These are phyloP conservation scores for Penicillium crustosum DNA, from an alignment of 2,329 filamentous ascomycete genomes.

Conservation along the genomic window DNA sequence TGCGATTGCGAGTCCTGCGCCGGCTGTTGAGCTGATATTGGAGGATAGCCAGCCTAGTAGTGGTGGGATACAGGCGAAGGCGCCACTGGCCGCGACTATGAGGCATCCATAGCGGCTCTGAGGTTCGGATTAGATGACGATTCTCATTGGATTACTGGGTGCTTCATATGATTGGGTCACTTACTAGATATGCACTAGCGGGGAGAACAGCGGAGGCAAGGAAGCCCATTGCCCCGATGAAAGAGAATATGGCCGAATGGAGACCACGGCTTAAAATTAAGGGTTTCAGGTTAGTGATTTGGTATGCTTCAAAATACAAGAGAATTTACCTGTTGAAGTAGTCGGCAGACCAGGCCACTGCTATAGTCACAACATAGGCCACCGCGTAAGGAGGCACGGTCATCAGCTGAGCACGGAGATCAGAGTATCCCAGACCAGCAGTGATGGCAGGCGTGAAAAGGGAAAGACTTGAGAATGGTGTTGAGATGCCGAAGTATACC, in stretches of 20 bases:
- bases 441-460: conserved; percentile 66
- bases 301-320: background rate
- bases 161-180: conserved; percentile 2
- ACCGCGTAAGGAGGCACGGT: conserved; percentile 66
- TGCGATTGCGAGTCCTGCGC: conserved; percentile 67
- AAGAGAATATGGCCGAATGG: conserved; percentile 52
- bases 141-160: background rate
- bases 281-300: background rate
- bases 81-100: conserved; percentile 65
- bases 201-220: conserved; percentile 65
- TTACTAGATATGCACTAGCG: conserved; percentile 54
- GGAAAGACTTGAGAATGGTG: conserved; percentile 60
- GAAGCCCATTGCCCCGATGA: conserved; percentile 58
- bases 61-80: conserved; percentile 68
- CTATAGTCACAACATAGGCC: conserved; percentile 55
- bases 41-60: conserved; percentile 69
- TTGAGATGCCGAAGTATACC: conserved; percentile 54
- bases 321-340: conserved; percentile 39
- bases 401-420: conserved; percentile 63
- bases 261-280: conserved; percentile 44
- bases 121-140: background rate
- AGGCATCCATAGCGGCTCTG: conserved; percentile 66
- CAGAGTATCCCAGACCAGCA: conserved; percentile 55
- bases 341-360: conserved; percentile 62
- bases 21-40: conserved; percentile 65